Evolutionary conservation across 2,329 filamentous ascomycete species (phyloP).

Genomic region (Shiraia bambusicola): DNA sequence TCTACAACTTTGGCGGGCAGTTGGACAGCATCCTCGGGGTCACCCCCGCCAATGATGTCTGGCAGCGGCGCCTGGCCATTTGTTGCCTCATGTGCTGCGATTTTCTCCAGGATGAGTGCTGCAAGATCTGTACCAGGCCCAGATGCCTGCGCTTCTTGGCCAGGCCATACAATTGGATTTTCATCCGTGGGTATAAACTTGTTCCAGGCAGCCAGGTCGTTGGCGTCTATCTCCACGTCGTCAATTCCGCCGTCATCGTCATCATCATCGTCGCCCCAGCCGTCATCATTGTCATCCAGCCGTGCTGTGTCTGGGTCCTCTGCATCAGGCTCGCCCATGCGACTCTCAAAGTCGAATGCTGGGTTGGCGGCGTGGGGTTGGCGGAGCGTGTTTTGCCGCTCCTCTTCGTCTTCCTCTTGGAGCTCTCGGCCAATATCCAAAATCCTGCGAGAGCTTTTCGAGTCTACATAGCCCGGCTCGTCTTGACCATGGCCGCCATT

Average conservation of each 20-base stretch:
- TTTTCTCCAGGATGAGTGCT: slow-evolving; percentile 91
- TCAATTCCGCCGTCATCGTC: slow-evolving; percentile 69
- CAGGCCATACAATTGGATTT: slow-evolving; percentile 71
- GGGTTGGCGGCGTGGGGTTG: slow-evolving; percentile 54
- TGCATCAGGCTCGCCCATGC: slow-evolving; percentile 59
- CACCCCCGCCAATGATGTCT: slow-evolving; percentile 55
- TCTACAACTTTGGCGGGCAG: slow-evolving; percentile 90
- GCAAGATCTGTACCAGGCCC: slow-evolving; percentile 72
- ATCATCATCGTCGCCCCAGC: slow-evolving; percentile 74
- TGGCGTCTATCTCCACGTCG: slow-evolving; percentile 78
- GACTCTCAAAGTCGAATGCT: slow-evolving; percentile 78
- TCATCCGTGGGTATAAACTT: slow-evolving; percentile 80
- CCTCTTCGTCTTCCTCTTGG: slow-evolving; percentile 81
- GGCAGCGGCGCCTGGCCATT: slow-evolving; percentile 51
- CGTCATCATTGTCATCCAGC: slow-evolving; percentile 54
- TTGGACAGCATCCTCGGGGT: slow-evolving; percentile 77
- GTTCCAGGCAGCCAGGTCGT: slow-evolving; percentile 86
- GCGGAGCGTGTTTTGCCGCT: slow-evolving; percentile 50
- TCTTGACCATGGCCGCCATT: slow-evolving; percentile 57
- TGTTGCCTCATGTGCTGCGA: slow-evolving; percentile 82
- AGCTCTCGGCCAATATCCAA: slow-evolving; percentile 86
- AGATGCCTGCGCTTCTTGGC: slow-evolving; percentile 46
- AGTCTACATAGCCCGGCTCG: slow-evolving; percentile 76
- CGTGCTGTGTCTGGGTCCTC: slow-evolving; percentile 53
- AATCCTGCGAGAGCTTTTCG: slow-evolving; percentile 85